These are phyloP conservation scores for Sechiopsis laciniata DNA, from an alignment of 306 rosid genomes.

Conservation along the genomic window DNA sequence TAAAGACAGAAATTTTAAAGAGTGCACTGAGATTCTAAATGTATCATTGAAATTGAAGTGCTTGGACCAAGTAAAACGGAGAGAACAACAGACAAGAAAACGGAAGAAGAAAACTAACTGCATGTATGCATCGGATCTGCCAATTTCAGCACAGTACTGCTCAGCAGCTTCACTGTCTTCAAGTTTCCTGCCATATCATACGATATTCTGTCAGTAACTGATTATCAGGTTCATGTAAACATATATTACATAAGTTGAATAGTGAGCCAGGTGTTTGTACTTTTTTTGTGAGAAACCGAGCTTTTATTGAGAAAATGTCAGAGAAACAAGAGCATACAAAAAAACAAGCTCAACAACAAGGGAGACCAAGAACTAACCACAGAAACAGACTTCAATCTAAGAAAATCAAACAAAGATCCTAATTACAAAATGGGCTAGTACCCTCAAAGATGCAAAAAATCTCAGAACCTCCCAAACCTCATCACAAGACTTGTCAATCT, in stretches of 20 bases:
- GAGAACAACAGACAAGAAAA: conserved; percentile 24
- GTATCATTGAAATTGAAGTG: background rate
- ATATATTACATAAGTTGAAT: background rate
- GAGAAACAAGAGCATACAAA: too few species aligned
- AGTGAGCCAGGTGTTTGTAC: conserved; percentile 14
- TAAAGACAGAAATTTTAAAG: conserved; percentile 22
- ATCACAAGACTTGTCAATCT: too few species aligned
- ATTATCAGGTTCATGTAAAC: conserved; percentile 22
- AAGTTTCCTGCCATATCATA: conserved; percentile 57
- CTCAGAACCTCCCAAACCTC: too few species aligned
- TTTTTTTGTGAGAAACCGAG: too few species aligned
- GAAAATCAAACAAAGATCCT: too few species aligned
- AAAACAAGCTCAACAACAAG: too few species aligned
- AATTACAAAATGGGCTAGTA: too few species aligned
- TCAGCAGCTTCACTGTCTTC: conserved; percentile 99
- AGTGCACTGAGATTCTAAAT: conserved; percentile 13
- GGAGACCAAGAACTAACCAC: too few species aligned
- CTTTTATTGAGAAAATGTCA: too few species aligned
- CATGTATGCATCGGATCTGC: conserved; percentile 94
- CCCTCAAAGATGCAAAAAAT: too few species aligned
- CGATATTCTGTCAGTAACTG: conserved; percentile 18
- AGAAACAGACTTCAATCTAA: too few species aligned
- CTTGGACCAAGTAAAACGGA: conserved; percentile 9
- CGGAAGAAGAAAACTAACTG: conserved; percentile 54
- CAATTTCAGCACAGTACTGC: conserved; percentile 97